Base-by-base conservation (phyloP, 2,329 filamentous ascomycete genomes). In the Cladosporium sp. region DNA sequence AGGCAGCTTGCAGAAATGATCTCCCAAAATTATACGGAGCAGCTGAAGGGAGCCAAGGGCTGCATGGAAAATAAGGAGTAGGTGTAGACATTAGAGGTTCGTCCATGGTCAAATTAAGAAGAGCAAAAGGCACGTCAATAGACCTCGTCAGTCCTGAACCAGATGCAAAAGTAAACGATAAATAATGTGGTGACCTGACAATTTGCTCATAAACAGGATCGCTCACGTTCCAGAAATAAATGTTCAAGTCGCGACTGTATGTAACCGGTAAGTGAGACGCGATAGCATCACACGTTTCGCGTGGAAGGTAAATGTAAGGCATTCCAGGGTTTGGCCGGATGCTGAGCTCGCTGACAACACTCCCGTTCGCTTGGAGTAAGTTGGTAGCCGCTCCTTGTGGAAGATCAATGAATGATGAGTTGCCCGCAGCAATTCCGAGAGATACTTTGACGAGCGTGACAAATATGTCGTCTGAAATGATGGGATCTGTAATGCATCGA, bases 1-100 rank as follows among this genome's bases (percentile, higher is more conserved):
- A 80, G 3, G 77, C 75, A 25, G 77, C 77, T 60, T 80, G 78
- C 1, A 80, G 66, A 58, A 79, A 79, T 0, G 75, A 74, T n/a
- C 75, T 71, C 0, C 78, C 78, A 1, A 80, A 71, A 2, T 65
- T 66, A 58, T 73, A 74, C 4, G 42, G 20, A 1, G 59, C 49
- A 6, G 66, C 67, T 0, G 69, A 68, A 19, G 68, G 67, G 3
- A 51, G 39, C 50, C 62, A 65, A 17, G 67, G 63, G 3, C 58
- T 60, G 58, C 77, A 79, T 1, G 76, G 78, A 57, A 80, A 78
- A 61, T 78, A 79, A 36, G 68, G 72, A 10, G 62, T 66, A 3
- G 71, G 65, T 2, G 44, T 61, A 2, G 67, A 63, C 4, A 70
- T 66, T 2, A 78, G 64, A 0, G 75, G 75, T 1, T 65, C 28